Percentiles rank a stretch among this genome's conserved stretches.
Evolutionary conservation across 495 filamentous ascomycete species (phyloP).

Genomic region (Lophium mytilinum): DNA sequence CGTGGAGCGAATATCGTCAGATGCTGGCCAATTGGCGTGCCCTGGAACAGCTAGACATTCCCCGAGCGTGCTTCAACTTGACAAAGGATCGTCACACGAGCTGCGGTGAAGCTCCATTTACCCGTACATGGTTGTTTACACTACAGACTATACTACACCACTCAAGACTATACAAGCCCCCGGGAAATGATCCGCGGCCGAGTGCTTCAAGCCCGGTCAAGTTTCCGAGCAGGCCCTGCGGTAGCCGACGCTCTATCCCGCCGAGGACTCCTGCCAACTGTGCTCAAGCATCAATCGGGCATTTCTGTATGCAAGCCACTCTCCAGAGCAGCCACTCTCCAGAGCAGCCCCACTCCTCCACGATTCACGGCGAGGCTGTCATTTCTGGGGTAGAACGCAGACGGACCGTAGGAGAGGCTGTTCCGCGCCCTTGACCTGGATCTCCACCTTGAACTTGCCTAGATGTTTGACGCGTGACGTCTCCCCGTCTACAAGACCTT

Average conservation of each 20-base stretch:
- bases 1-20: slow-evolving; percentile 2
- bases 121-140: slow-evolving; percentile 1
- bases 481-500: slow-evolving; percentile 18
- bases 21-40: background rate
- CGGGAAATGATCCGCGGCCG: background rate
- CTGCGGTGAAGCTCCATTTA: background rate
- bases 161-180: background rate
- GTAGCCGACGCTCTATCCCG: too few relatives aligned
- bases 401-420: slow-evolving; percentile 40
- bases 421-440: slow-evolving; percentile 42
- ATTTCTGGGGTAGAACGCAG: slow-evolving; percentile 30
- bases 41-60: slow-evolving; percentile 8
- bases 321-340: too few relatives aligned
- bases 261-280: too few relatives aligned
- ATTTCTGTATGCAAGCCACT: too few relatives aligned
- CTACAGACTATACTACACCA: slow-evolving; percentile 5
- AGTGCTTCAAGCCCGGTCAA: background rate
- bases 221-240: background rate
- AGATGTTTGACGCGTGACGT: slow-evolving; percentile 42
- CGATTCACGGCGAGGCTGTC: background rate
- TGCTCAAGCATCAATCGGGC: too few relatives aligned
- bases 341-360: too few relatives aligned
- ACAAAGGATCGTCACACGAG: background rate
- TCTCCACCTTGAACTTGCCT: slow-evolving; percentile 47
- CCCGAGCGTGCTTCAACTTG: slow-evolving; percentile 12